These are phyloP conservation scores for Nothophoma quercina DNA, from an alignment of 2,329 filamentous ascomycete species.

Conservation along the genomic window DNA sequence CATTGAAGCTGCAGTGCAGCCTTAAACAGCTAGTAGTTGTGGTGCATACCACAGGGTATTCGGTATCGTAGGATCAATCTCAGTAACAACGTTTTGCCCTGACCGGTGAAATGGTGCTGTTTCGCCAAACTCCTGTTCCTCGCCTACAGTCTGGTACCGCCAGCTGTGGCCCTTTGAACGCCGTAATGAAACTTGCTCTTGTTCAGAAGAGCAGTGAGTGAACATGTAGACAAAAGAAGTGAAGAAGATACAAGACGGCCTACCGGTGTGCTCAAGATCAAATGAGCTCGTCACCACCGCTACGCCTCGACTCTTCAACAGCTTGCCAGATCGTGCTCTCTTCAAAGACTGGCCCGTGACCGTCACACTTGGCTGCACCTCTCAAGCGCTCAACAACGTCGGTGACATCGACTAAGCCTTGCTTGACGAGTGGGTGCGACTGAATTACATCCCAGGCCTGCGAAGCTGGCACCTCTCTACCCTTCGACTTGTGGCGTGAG, in stretches of 20 bases:
- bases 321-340: conserved; percentile 76
- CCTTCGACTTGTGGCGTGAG: conserved; percentile 27
- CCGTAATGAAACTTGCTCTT: background rate
- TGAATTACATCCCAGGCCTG: conserved; percentile 91
- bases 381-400: conserved; percentile 83
- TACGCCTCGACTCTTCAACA: conserved; percentile 79
- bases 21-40: background rate
- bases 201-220: background rate
- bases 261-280: conserved; percentile 41
- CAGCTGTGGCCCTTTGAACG: conserved; percentile 12
- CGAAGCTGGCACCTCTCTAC: conserved; percentile 41
- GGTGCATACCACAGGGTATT: conserved; percentile 12
- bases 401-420: conserved; percentile 80
- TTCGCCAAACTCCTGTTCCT: background rate
- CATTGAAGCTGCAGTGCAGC: conserved; percentile 3
- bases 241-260: background rate
- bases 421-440: conserved; percentile 76
- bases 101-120: background rate
- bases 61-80: conserved; percentile 1
- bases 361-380: conserved; percentile 79
- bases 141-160: conserved; percentile 4
- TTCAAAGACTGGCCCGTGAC: conserved; percentile 84
- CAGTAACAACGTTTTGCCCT: background rate
- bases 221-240: background rate
- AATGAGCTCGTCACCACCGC: conserved; percentile 79